Evolutionary conservation across 176 grass and related monocot species (phyloP), one percentile per base, ranked within the genome.

Genomic region (Paspalum vaginatum): DNA sequence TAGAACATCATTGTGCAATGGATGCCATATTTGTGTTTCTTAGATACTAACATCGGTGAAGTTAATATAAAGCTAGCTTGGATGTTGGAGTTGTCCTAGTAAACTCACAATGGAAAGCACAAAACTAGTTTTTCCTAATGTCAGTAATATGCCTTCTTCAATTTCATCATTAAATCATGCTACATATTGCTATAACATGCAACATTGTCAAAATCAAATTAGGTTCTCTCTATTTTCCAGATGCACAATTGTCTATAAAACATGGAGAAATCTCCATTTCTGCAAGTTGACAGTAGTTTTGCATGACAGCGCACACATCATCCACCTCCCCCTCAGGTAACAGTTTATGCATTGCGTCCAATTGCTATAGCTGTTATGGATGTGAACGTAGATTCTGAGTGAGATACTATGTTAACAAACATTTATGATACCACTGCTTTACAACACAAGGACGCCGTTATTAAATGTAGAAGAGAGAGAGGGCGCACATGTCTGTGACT

Each of bases 401-500:
- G 22, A n/a, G 0, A 66, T 27, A 22, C 21, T 47, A 53, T 78
- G 46, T 26, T 17, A 83, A 57, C n/a, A 74, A 68, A 65, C 21
- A 50, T 77, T 84, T 61, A 82, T 46, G 27, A 10, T 70, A 65
- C 58, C 70, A 76, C 6, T 68, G 18, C n/a, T n/a, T n/a, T n/a
- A n/a, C n/a, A n/a, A n/a, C n/a, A n/a, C n/a, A n/a, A n/a, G n/a
- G n/a, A n/a, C n/a, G n/a, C n/a, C n/a, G n/a, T n/a, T n/a, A n/a
- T n/a, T n/a, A n/a, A n/a, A n/a, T n/a, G n/a, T n/a, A n/a, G n/a
- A n/a, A n/a, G 25, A 65, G 72, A 86, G 53, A 93, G 54, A 91
- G 78, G 83, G 32, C 77, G 88, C 24, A 94, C 88, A 81, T 88
- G 76, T 69, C 64, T 90, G 71, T 51, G 85, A 58, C 51, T 91